phyloP scores from a whole-genome alignment of 2,329 filamentous ascomycete species.

The Emmonsiellopsis sp. region DNA sequence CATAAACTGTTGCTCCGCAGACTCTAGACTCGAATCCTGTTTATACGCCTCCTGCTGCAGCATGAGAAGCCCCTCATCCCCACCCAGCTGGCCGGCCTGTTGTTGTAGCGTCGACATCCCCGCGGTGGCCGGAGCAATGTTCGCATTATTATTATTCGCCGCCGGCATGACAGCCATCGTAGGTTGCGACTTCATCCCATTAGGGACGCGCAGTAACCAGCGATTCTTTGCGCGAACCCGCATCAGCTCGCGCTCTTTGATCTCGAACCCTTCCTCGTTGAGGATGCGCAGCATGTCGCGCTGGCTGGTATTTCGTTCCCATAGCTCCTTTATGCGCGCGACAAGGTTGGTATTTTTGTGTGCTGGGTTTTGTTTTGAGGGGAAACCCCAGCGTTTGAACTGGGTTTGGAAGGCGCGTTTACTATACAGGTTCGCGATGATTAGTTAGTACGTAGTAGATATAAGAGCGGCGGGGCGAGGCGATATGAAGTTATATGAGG shows the following conservation, averaged over 20 bases:
- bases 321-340: constrained; percentile 63
- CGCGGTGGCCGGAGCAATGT: neutral
- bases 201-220: constrained; percentile 55
- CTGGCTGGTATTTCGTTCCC: constrained; percentile 65
- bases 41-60: constrained; percentile 33
- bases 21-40: constrained; percentile 20
- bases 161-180: constrained; percentile 16
- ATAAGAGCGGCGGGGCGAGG: too few relatives aligned
- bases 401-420: constrained; percentile 69
- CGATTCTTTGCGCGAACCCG: constrained; percentile 60
- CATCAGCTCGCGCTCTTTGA: constrained; percentile 63
- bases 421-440: constrained; percentile 33
- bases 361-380: constrained; percentile 61
- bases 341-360: constrained; percentile 62
- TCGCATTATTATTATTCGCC: neutral
- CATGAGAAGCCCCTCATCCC: constrained; percentile 30
- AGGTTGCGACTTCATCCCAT: constrained; percentile 44
- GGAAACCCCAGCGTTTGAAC: constrained; percentile 72
- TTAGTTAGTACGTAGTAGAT: neutral
- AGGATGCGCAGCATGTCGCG: constrained; percentile 64
- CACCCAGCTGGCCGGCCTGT: constrained; percentile 17
- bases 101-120: constrained; percentile 5
- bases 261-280: constrained; percentile 62
- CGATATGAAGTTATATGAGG: neutral
- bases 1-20: constrained; percentile 5